Conservation (phyloP, 192 early-diverging fungal species). For the Coemansia sp. region DNA sequence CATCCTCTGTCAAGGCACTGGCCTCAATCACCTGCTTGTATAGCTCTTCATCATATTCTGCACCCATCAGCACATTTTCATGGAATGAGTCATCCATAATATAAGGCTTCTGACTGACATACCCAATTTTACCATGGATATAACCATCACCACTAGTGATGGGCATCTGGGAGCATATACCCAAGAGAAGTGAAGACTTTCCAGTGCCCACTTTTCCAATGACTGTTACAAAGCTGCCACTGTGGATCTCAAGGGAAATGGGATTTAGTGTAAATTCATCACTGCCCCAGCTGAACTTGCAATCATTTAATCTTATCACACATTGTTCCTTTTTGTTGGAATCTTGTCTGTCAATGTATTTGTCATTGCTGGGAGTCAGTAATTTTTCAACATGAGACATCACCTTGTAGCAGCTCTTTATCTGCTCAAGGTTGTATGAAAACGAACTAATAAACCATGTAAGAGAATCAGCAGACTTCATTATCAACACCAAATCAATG, state of each 20-base stretch:
- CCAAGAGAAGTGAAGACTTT: slow-evolving; percentile 57
- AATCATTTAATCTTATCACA: slow-evolving; percentile 2
- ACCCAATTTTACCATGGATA: slow-evolving; percentile 57
- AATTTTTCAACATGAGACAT: too few species aligned
- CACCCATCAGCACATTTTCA: slow-evolving; percentile 41
- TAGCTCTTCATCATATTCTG: slow-evolving; percentile 8
- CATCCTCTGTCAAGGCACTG: slow-evolving; percentile 28
- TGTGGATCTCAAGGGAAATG: slow-evolving; percentile 6
- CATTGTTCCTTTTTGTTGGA: too few species aligned
- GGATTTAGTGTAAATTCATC: slow-evolving; percentile 15
- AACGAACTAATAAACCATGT: too few species aligned
- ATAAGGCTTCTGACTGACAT: slow-evolving; percentile 40
- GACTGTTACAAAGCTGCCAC: slow-evolving; percentile 39
- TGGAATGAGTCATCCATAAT: slow-evolving; percentile 43
- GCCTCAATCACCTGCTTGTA: slow-evolving; percentile 29
- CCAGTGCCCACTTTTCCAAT: slow-evolving; percentile 58
- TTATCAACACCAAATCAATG: slow-evolving; percentile 3
- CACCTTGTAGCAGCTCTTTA: too few species aligned
- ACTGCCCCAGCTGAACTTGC: slow-evolving; percentile 23
- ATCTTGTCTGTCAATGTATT: too few species aligned
- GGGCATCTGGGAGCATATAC: slow-evolving; percentile 73
- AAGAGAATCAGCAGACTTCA: too few species aligned
- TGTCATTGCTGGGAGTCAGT: too few species aligned
- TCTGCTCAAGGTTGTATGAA: too few species aligned
- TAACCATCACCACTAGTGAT: slow-evolving; percentile 59